Evolutionary conservation across 2,329 filamentous ascomycete genomes (phyloP).

Genomic region (Penicillium thymicola): DNA sequence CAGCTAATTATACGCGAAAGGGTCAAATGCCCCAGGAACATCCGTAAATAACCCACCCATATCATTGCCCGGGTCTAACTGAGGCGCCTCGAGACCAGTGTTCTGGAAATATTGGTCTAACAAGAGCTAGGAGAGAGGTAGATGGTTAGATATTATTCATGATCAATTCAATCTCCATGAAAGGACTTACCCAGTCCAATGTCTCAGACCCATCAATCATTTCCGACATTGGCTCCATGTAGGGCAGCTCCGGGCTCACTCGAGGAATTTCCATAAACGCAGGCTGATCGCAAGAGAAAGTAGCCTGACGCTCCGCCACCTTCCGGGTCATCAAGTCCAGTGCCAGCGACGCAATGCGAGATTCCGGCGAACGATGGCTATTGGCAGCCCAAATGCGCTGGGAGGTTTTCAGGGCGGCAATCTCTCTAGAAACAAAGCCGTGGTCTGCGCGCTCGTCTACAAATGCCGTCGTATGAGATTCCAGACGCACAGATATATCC

Average conservation of each 20-base stretch:
- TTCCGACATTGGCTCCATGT: conserved; percentile 18
- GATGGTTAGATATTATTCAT: neutral
- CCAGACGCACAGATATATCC: conserved; percentile 12
- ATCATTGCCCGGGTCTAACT: neutral
- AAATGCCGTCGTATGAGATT: neutral
- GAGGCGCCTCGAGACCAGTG: neutral
- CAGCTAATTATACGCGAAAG: neutral
- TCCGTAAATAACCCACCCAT: neutral
- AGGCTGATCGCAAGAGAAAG: neutral
- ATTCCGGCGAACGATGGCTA: conserved; percentile 6
- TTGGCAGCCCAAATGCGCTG: conserved; percentile 15
- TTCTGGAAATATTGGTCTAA: conserved; percentile 13
- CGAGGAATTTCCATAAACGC: neutral
- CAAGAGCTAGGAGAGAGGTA: neutral
- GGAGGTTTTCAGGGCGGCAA: conserved; percentile 10
- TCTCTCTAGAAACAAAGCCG: conserved; percentile 1
- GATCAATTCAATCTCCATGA: neutral
- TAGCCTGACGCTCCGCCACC: conserved; percentile 5
- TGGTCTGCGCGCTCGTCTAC: neutral
- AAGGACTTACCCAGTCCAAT: conserved; percentile 16
- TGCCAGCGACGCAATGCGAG: conserved; percentile 11
- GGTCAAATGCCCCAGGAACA: neutral
- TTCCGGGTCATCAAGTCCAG: conserved; percentile 20
- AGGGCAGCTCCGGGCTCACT: conserved; percentile 3
- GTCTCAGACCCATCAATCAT: conserved; percentile 21